These are phyloP conservation scores for Musa beccarii DNA, from an alignment of 176 grass and related monocot genomes.

Conservation along the genomic window DNA sequence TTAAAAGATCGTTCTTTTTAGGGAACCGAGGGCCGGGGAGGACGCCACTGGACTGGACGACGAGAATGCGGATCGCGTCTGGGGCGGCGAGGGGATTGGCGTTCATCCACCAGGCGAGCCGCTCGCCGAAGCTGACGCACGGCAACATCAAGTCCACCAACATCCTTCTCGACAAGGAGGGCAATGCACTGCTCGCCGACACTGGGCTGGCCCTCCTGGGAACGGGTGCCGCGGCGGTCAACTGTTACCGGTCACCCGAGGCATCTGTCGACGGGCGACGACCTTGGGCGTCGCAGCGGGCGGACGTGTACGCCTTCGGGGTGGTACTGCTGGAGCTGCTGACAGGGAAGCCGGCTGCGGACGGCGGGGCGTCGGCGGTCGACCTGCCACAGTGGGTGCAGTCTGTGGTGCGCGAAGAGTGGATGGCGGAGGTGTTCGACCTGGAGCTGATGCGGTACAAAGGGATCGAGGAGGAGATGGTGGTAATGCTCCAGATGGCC, in stretches of 20 bases:
- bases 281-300: constrained; percentile 68
- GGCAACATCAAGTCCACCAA: constrained; percentile 78
- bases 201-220: constrained; percentile 53
- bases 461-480: constrained; percentile 80
- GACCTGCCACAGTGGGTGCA: constrained; percentile 58
- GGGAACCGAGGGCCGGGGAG: constrained; percentile 38
- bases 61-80: constrained; percentile 41
- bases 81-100: constrained; percentile 52
- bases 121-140: constrained; percentile 37
- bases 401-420: constrained; percentile 77
- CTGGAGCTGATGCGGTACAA: constrained; percentile 72
- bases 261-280: constrained; percentile 40
- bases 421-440: constrained; percentile 82
- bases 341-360: constrained; percentile 36
- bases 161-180: constrained; percentile 49
- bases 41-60: constrained; percentile 56
- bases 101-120: constrained; percentile 52
- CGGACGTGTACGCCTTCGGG: constrained; percentile 73
- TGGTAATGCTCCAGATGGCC: constrained; percentile 63
- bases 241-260: constrained; percentile 56
- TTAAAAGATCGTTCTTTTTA: constrained; percentile 5
- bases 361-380: constrained; percentile 9
- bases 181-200: constrained; percentile 47
- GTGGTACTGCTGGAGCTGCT: constrained; percentile 65
- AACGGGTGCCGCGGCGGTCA: constrained; percentile 37